Conservation (phyloP, 495 filamentous ascomycete genomes). For the Aspergillus affinis region DNA sequence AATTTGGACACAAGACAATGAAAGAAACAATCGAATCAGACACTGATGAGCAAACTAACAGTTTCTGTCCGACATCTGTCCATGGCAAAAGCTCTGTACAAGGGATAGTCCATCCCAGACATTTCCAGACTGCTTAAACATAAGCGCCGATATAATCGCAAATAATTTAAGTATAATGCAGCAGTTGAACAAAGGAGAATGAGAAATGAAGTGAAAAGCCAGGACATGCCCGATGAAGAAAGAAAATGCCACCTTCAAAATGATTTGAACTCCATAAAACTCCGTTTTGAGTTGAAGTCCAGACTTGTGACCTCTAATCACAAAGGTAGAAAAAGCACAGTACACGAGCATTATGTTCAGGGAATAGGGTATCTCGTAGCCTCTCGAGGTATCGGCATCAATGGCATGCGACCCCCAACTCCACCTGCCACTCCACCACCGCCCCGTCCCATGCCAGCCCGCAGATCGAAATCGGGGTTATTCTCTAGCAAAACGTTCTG, state of each 20-base stretch:
- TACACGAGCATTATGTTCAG: conserved; percentile 17
- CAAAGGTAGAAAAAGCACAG: neutral
- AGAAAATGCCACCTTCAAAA: neutral
- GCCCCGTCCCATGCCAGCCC: conserved; percentile 25
- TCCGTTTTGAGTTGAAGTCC: neutral
- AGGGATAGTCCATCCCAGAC: neutral
- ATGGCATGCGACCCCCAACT: conserved; percentile 29
- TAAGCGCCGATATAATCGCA: neutral
- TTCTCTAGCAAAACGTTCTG: conserved; percentile 62
- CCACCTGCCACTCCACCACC: conserved; percentile 16
- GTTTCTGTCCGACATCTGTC: neutral
- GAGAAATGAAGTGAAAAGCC: neutral
- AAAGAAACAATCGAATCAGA: neutral
- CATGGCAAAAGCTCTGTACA: neutral
- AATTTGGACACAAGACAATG: neutral
- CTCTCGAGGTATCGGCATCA: conserved; percentile 19
- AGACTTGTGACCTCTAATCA: neutral
- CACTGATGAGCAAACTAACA: too few relatives aligned
- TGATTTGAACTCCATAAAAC: neutral
- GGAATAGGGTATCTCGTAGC: conserved; percentile 29
- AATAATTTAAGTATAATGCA: neutral
- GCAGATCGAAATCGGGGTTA: conserved; percentile 74
- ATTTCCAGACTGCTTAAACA: neutral
- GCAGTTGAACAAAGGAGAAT: neutral
- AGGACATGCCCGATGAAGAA: neutral